These are phyloP conservation scores for Juglanconis oblonga DNA, from an alignment of 2,329 filamentous ascomycete species.

Conservation along the genomic window DNA sequence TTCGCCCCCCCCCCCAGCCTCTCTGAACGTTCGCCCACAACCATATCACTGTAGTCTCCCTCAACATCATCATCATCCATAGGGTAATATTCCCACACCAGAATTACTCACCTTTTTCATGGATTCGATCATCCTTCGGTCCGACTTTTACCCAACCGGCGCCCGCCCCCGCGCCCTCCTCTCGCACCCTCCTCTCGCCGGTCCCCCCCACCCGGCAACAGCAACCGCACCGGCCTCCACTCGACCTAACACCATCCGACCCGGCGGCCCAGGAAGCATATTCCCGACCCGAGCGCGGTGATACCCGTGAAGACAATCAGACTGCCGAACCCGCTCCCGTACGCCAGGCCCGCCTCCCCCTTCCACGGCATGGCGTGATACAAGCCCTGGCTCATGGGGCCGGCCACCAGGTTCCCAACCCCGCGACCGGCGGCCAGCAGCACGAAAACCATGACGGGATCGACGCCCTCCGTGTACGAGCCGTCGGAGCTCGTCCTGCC, in stretches of 20 bases:
- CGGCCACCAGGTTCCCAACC: constrained; percentile 56
- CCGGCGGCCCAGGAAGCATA: constrained; percentile 40
- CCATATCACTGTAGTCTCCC: neutral
- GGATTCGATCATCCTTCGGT: no score
- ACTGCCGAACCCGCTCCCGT: constrained; percentile 49
- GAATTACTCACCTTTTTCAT: no score
- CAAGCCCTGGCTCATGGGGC: constrained; percentile 54
- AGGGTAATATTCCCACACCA: no score
- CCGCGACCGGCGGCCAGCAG: constrained; percentile 57
- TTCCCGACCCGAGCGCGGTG: constrained; percentile 46
- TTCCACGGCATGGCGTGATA: constrained; percentile 44
- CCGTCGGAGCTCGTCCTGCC: constrained; percentile 6
- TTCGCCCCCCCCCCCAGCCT: neutral
- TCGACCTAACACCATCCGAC: constrained; percentile 30
- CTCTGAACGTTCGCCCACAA: neutral
- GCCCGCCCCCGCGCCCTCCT: no score
- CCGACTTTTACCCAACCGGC: no score
- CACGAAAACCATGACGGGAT: constrained; percentile 55
- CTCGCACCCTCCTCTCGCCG: neutral
- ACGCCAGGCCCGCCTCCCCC: constrained; percentile 38
- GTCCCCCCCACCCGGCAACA: neutral
- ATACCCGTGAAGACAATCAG: constrained; percentile 57
- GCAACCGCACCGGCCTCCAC: neutral
- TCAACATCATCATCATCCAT: no score
- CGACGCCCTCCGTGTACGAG: constrained; percentile 24